phyloP scores from a whole-genome alignment of 495 filamentous ascomycete genomes.

The Arthonia radiata region DNA sequence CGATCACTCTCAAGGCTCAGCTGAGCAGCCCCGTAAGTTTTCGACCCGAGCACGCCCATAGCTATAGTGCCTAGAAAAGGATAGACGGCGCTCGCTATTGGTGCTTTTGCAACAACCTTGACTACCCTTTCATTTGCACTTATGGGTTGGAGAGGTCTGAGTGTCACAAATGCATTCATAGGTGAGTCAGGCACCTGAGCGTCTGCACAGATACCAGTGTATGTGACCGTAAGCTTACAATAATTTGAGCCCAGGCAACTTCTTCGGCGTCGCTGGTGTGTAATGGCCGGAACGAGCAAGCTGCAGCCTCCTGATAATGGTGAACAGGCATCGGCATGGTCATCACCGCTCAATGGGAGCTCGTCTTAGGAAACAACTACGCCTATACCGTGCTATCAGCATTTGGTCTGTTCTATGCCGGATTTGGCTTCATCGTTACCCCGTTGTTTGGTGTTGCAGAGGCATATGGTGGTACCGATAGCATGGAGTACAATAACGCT shows the following conservation, averaged over 20 bases:
- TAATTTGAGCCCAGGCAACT: no score
- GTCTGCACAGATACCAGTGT: no score
- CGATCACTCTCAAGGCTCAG: conserved; percentile 13
- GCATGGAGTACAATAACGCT: conserved; percentile 20
- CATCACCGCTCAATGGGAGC: conserved; percentile 25
- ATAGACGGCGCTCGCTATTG: conserved; percentile 22
- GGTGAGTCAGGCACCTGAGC: no score
- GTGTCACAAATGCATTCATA: conserved; percentile 21
- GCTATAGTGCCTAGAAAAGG: neutral
- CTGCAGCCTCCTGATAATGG: neutral
- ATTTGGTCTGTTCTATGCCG: conserved; percentile 22
- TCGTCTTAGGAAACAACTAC: conserved; percentile 23
- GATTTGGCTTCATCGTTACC: conserved; percentile 6
- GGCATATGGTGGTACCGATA: conserved; percentile 16
- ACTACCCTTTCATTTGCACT: conserved; percentile 22
- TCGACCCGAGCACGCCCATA: neutral
- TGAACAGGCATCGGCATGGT: conserved; percentile 19
- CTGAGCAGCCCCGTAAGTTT: conserved; percentile 10
- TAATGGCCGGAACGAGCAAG: neutral
- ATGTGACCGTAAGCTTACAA: no score
- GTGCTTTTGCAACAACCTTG: conserved; percentile 24
- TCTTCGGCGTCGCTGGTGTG: conserved; percentile 20
- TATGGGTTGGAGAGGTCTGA: conserved; percentile 25
- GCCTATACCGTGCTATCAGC: conserved; percentile 25
- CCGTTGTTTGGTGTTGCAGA: conserved; percentile 17